Base-by-base conservation (phyloP, 2,329 filamentous ascomycete genomes). In the Curvularia verruculosa region DNA sequence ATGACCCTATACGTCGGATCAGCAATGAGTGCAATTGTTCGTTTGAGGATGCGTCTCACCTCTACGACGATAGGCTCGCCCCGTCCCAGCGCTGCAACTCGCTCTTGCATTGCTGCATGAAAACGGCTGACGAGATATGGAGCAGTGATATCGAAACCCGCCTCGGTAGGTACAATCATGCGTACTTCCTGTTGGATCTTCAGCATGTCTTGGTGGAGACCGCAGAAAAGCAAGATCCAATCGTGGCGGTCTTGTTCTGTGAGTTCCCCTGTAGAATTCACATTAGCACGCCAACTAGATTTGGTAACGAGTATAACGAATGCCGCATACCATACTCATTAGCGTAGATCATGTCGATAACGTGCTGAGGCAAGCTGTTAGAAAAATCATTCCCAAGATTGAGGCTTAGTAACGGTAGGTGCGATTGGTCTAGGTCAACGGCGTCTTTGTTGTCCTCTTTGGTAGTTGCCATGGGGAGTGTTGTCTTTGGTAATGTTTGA, bases 171-270 rank as follows among this genome's bases (percentile, higher is more conserved):
- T 10, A 23, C 40, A 10, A 13, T 29, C 23, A 8, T 15, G 12
- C 31, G 31, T 6, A 46, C 6, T 1, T 46, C 31, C 24, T 29
- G 23, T 13, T 52, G 41, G 24, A 52, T 12, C 7, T 52, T 18
- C 29, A 28, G 13, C 12, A 52, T 46, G 9, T 52, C 41, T 39
- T 46, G n/a, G 6, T 46, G 29, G 6, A 46, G 31, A 8, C 50
- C 41, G 2, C 44, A 4, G 31, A 29, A 52, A n/a, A 52, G 50
- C 18, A 46, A 21, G 23, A 52, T n/a, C 23, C 43, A 52, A 8
- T 46, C 41, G 24, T 46, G n/a, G 41, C 41, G 23, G n/a, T 46
- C 50, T 23, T 46, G n/a, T n/a, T 52, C 40, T 36, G 50, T 52
- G 4, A 31, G 29, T 7, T 52, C 23, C 21, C 50, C 50, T 52